Conservation (phyloP, 2,329 filamentous ascomycete species). For the Periconia sp. region DNA sequence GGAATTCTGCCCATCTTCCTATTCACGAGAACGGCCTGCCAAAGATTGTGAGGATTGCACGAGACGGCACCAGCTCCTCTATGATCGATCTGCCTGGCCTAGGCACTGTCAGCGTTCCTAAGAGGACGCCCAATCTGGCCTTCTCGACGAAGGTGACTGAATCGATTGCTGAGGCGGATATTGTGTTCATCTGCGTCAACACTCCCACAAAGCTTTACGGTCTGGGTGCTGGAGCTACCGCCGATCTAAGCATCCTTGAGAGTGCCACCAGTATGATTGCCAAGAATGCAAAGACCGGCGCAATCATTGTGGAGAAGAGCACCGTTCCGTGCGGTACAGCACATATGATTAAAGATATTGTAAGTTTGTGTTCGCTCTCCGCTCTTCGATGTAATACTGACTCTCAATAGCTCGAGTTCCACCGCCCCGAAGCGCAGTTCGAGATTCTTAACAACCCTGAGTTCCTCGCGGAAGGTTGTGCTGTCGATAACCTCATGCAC, state of each 20-base stretch:
- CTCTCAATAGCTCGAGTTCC: too few species aligned
- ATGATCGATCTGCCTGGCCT: too few species aligned
- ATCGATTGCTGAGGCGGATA: constrained; percentile 70
- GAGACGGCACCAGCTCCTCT: constrained; percentile 49
- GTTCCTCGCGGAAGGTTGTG: constrained; percentile 79
- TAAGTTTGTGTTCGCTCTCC: constrained; percentile 67
- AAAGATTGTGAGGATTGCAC: constrained; percentile 69
- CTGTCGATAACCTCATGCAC: constrained; percentile 71
- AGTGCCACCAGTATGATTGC: constrained; percentile 72
- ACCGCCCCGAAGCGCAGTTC: too few species aligned
- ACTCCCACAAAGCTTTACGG: constrained; percentile 78
- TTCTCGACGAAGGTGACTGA: constrained; percentile 72
- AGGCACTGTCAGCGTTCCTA: too few species aligned
- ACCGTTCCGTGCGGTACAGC: constrained; percentile 80
- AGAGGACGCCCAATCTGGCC: constrained; percentile 69
- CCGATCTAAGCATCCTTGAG: constrained; percentile 76
- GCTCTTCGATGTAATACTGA: too few species aligned
- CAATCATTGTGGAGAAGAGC: constrained; percentile 82
- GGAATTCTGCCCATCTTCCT: constrained; percentile 76
- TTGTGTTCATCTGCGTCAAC: constrained; percentile 79
- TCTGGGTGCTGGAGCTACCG: constrained; percentile 71
- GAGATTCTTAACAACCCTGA: constrained; percentile 83
- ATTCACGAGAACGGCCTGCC: constrained; percentile 77
- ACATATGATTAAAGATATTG: constrained; percentile 70
- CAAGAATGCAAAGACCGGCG: constrained; percentile 66